These are phyloP conservation scores for Colletotrichum sp. DNA, from an alignment of 2,329 filamentous ascomycete species.

Conservation along the genomic window DNA sequence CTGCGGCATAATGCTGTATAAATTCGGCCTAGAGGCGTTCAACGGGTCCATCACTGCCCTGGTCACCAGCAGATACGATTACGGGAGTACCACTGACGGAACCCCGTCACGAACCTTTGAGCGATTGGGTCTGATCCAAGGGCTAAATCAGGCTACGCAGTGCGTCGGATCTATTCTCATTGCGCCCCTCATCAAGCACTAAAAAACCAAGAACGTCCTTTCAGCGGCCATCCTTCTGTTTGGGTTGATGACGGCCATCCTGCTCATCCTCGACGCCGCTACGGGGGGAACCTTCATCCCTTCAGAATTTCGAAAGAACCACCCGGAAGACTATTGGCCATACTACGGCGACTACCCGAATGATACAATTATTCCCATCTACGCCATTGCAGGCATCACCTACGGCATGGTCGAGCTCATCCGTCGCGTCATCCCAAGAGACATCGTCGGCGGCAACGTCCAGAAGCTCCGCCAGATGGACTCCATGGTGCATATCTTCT, in stretches of 20 bases:
- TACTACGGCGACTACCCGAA: constrained; percentile 54
- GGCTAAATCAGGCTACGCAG: constrained; percentile 54
- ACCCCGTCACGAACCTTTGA: constrained; percentile 40
- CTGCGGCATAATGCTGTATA: constrained; percentile 54
- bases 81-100: not conserved
- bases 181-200: constrained; percentile 52
- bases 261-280: constrained; percentile 51
- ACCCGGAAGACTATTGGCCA: constrained; percentile 39
- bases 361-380: constrained; percentile 54
- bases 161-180: constrained; percentile 55
- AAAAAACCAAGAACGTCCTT: constrained; percentile 49
- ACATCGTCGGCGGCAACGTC: constrained; percentile 55
- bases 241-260: constrained; percentile 48
- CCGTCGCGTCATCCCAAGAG: constrained; percentile 52
- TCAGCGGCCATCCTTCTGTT: constrained; percentile 47
- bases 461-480: constrained; percentile 53
- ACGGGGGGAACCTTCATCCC: constrained; percentile 48
- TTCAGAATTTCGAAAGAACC: constrained; percentile 29
- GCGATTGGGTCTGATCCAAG: constrained; percentile 48
- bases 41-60: constrained; percentile 53
- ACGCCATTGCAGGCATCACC: constrained; percentile 42
- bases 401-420: constrained; percentile 57
- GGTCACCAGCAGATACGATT: constrained; percentile 53
- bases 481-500: constrained; percentile 31
- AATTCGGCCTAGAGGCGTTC: constrained; percentile 55